A percentile compares a stretch with the other conserved stretches of the same genome.
Evolutionary conservation across 2,329 filamentous ascomycete genomes (phyloP).

Genomic region (Stagonosporopsis tanaceti): DNA sequence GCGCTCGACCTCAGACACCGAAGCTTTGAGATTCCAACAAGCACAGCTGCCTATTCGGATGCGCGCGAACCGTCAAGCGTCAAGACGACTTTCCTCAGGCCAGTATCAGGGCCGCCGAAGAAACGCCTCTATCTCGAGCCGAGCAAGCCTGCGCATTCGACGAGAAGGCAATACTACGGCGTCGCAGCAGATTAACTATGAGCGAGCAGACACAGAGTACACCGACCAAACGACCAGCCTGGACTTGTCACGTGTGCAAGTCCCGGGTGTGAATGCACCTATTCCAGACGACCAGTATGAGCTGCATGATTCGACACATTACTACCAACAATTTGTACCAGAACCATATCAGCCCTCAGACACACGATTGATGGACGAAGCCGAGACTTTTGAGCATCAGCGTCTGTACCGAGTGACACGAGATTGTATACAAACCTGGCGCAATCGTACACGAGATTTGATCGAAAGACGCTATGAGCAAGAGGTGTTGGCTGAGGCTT

Average conservation of each 20-base stretch:
- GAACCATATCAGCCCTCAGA: slow-evolving; percentile 59
- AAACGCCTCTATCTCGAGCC: slow-evolving; percentile 46
- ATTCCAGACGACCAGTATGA: slow-evolving; percentile 31
- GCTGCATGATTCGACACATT: slow-evolving; percentile 18
- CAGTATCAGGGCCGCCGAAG: slow-evolving; percentile 31
- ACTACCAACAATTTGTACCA: slow-evolving; percentile 33
- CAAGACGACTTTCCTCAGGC: slow-evolving; percentile 30
- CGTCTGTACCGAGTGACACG: slow-evolving; percentile 39
- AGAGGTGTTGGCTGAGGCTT: slow-evolving; percentile 51
- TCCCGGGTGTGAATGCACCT: slow-evolving; percentile 48
- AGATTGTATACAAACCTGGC: slow-evolving; percentile 56
- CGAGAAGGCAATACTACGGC: slow-evolving; percentile 26
- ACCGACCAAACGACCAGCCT: slow-evolving; percentile 42
- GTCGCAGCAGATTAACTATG: slow-evolving; percentile 29
- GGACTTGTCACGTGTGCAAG: slow-evolving; percentile 41
- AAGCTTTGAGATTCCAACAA: slow-evolving; percentile 32
- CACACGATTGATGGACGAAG: slow-evolving; percentile 60
- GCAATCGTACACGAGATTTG: slow-evolving; percentile 50
- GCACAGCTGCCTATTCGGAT: slow-evolving; percentile 38
- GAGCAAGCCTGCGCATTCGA: slow-evolving; percentile 45
- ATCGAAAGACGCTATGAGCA: slow-evolving; percentile 38
- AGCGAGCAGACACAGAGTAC: slow-evolving; percentile 40
- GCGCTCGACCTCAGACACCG: slow-evolving; percentile 39
- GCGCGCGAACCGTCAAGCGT: slow-evolving; percentile 31
- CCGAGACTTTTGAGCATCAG: slow-evolving; percentile 51